Percentiles rank a stretch among this genome's conserved stretches.
phyloP scores from a whole-genome alignment of 108 stramenopile species.

The Fragilariopsis cylindrus region DNA sequence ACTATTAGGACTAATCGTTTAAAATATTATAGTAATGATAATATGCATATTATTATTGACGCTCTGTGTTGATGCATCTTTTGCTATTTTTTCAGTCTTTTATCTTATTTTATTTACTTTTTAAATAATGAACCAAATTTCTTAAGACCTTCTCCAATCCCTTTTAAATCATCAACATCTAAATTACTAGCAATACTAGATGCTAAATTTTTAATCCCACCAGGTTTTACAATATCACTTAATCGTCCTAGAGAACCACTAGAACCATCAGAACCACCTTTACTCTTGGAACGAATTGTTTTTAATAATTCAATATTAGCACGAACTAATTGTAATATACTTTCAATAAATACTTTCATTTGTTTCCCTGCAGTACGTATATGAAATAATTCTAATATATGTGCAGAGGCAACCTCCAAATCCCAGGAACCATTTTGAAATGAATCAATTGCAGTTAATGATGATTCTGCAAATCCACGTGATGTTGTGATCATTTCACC shows the following conservation, averaged over 20 bases:
- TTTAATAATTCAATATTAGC: neutral
- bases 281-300: slow-evolving; percentile 6
- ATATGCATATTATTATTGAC: too few relatives aligned
- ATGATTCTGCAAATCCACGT: neutral
- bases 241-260: too few relatives aligned
- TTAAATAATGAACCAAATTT: slow-evolving; percentile 2
- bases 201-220: neutral
- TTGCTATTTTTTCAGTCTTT: too few relatives aligned
- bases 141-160: neutral
- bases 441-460: neutral
- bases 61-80: too few relatives aligned
- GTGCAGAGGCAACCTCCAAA: neutral
- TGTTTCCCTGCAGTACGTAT: neutral
- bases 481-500: neutral
- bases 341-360: neutral
- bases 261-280: neutral
- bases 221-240: too few relatives aligned
- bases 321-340: slow-evolving; percentile 1
- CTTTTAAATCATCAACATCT: slow-evolving; percentile 2
- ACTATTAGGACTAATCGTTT: too few relatives aligned
- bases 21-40: too few relatives aligned
- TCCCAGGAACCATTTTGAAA: neutral
- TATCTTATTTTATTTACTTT: too few relatives aligned
- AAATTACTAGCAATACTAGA: neutral
- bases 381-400: neutral